A percentile compares a stretch with the other conserved stretches of the same genome.
phyloP scores from a whole-genome alignment of 768 basidiomycete genomes.

The Steccherinum ochraceum region DNA sequence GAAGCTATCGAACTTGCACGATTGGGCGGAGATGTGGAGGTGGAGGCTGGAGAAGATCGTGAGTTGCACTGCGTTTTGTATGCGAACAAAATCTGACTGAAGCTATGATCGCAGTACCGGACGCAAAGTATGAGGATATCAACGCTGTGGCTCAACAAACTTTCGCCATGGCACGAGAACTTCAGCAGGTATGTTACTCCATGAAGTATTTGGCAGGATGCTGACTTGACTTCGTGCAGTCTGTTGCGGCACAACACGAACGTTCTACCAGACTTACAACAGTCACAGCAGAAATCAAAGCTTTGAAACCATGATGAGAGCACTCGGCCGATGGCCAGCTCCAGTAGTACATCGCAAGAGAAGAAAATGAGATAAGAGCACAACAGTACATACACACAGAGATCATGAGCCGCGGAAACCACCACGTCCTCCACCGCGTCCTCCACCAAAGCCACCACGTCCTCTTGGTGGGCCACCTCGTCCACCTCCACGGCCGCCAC shows the following conservation, averaged over 20 bases:
- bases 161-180: constrained; percentile 36
- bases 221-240: constrained; percentile 25
- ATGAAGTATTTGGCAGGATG: background rate
- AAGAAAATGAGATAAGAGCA: constrained; percentile 9
- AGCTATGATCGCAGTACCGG: constrained; percentile 9
- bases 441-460: constrained; percentile 26
- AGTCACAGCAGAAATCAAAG: constrained; percentile 44
- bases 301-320: constrained; percentile 35
- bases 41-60: constrained; percentile 16
- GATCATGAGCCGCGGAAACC: constrained; percentile 46
- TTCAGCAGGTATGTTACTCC: constrained; percentile 43
- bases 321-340: background rate
- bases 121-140: no score
- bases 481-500: constrained; percentile 27
- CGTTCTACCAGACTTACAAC: constrained; percentile 41
- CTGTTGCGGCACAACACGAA: constrained; percentile 41
- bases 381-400: constrained; percentile 8
- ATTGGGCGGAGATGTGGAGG: constrained; percentile 12
- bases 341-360: background rate
- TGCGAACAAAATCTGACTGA: no score
- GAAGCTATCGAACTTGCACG: constrained; percentile 13
- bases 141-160: constrained; percentile 28
- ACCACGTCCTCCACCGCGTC: constrained; percentile 26
- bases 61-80: no score
- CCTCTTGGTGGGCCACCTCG: constrained; percentile 25